A percentile compares a stretch with the other conserved stretches of the same genome.
These are phyloP conservation scores for Trametes cingulata DNA, from an alignment of 768 basidiomycete species.

Conservation along the genomic window DNA sequence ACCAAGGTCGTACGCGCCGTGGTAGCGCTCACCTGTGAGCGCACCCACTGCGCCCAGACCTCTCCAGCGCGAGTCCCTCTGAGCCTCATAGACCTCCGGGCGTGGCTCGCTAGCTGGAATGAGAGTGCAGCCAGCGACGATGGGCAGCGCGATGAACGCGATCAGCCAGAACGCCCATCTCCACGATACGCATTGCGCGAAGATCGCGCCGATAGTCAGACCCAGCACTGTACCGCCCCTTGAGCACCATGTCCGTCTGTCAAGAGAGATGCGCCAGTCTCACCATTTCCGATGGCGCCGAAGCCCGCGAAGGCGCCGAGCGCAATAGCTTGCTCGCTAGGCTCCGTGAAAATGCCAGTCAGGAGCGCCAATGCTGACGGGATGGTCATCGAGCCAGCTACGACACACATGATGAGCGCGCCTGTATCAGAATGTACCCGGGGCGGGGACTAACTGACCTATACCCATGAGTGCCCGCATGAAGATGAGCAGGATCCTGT, in stretches of 20 bases:
- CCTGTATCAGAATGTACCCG: background rate
- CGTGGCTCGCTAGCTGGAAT: background rate
- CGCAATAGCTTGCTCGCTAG: constrained; percentile 39
- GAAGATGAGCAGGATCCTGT: constrained; percentile 27
- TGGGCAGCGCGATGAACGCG: constrained; percentile 35
- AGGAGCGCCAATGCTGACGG: constrained; percentile 42
- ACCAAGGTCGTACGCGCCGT: no score
- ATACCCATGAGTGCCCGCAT: constrained; percentile 30
- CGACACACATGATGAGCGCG: background rate
- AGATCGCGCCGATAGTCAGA: constrained; percentile 34
- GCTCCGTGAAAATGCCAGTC: constrained; percentile 45
- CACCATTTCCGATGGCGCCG: constrained; percentile 44
- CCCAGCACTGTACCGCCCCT: constrained; percentile 25
- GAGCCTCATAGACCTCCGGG: background rate
- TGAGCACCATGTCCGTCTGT: background rate
- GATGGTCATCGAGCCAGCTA: constrained; percentile 41
- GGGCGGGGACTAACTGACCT: constrained; percentile 4
- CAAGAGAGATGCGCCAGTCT: background rate
- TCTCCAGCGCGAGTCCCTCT: background rate
- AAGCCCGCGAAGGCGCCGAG: constrained; percentile 42
- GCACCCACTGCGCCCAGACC: constrained; percentile 33
- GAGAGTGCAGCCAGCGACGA: background rate
- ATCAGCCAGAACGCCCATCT: constrained; percentile 45
- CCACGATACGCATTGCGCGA: constrained; percentile 36
- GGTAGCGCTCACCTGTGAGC: constrained; percentile 32